These are phyloP conservation scores for Aspergillus brasiliensis DNA, from an alignment of 2,329 filamentous ascomycete genomes.

Conservation along the genomic window DNA sequence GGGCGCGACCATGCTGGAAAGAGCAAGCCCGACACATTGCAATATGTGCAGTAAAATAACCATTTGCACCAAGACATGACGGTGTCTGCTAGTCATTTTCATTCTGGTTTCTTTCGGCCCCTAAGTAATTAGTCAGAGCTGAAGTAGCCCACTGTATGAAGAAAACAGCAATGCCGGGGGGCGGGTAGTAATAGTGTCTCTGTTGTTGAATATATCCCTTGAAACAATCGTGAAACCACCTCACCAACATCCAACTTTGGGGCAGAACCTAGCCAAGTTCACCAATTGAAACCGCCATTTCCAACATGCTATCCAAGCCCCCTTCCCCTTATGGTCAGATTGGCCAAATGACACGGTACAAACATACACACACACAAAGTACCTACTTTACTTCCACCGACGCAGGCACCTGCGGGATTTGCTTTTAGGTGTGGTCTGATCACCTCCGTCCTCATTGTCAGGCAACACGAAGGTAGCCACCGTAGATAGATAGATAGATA, in stretches of 20 bases:
- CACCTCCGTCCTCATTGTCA: not conserved
- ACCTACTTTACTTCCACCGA: not conserved
- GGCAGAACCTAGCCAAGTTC: not conserved
- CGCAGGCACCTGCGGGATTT: not conserved
- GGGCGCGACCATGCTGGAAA: constrained; percentile 1
- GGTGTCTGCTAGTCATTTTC: not conserved
- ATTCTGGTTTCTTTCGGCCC: not conserved
- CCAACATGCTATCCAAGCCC: not conserved
- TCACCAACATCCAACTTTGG: not conserved
- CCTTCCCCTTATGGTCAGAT: not conserved
- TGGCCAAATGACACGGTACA: not conserved
- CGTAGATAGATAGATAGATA: too few relatives aligned
- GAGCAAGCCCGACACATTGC: too few relatives aligned
- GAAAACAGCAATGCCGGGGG: not conserved
- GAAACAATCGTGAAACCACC: constrained; percentile 9
- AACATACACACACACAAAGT: not conserved
- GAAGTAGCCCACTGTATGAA: too few relatives aligned
- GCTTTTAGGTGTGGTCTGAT: constrained; percentile 3
- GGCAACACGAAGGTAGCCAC: not conserved
- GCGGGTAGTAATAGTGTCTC: not conserved
- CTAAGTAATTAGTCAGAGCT: too few relatives aligned
- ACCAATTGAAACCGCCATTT: not conserved
- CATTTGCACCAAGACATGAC: not conserved
- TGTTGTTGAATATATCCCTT: not conserved
- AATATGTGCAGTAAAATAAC: too few relatives aligned